phyloP scores from a whole-genome alignment of 2,329 filamentous ascomycete genomes.

The Diplocarpon mali region DNA sequence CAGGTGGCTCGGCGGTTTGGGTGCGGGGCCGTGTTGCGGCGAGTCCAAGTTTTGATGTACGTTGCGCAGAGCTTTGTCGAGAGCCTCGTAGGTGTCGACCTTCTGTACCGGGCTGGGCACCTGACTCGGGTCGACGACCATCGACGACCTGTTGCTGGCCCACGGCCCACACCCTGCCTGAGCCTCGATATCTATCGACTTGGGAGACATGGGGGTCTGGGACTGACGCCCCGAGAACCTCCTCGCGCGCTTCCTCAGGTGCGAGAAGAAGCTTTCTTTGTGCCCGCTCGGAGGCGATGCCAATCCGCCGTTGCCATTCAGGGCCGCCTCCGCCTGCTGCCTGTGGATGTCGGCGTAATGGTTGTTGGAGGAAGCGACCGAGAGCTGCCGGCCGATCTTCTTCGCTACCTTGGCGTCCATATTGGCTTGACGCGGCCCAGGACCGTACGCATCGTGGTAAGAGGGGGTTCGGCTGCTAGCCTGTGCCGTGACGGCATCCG shows the following conservation, averaged over 20 bases:
- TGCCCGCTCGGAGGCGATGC: conserved; percentile 68
- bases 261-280: conserved; percentile 97
- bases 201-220: conserved; percentile 67
- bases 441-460: conserved; percentile 38
- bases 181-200: conserved; percentile 81
- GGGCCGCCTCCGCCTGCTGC: conserved; percentile 79
- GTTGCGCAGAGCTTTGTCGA: conserved; percentile 47
- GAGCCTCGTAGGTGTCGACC: conserved; percentile 46
- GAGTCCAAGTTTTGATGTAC: conserved; percentile 39
- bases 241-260: conserved; percentile 84
- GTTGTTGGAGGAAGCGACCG: conserved; percentile 82
- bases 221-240: conserved; percentile 79
- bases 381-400: conserved; percentile 92
- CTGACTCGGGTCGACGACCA: conserved; percentile 53
- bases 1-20: conserved; percentile 44
- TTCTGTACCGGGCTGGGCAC: conserved; percentile 39
- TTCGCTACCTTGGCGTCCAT: conserved; percentile 60
- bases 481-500: conserved; percentile 83
- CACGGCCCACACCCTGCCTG: conserved; percentile 85
- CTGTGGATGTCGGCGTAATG: conserved; percentile 85
- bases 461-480: conserved; percentile 55
- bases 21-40: conserved; percentile 27
- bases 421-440: conserved; percentile 29
- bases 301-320: conserved; percentile 70
- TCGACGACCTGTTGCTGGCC: conserved; percentile 75